Conservation (phyloP, 1,284 basidiomycete species). For the Cystobasidium pallidum region DNA sequence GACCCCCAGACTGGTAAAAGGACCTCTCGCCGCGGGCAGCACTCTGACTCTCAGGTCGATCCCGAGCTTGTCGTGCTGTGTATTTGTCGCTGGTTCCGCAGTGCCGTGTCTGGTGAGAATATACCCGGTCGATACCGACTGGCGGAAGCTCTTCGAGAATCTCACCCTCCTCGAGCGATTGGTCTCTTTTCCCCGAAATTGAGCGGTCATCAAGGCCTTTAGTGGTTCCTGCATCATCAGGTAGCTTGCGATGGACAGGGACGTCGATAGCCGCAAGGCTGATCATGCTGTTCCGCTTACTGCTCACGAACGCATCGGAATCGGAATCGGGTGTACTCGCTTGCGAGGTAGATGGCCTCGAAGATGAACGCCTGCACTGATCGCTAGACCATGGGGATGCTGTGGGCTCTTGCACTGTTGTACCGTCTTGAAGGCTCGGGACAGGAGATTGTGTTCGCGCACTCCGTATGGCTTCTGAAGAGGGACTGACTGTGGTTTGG, state of each 20-base stretch:
- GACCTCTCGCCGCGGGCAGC: too few species aligned
- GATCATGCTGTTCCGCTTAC: constrained; percentile 42
- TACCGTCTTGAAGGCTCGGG: background rate
- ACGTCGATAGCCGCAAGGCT: background rate
- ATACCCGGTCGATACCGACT: background rate
- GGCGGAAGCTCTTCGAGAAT: constrained; percentile 25
- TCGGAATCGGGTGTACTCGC: background rate
- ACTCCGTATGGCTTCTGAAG: background rate
- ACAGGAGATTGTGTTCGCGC: background rate
- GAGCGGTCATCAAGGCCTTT: background rate
- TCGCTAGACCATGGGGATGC: background rate
- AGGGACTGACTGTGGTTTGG: background rate
- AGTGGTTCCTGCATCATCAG: background rate
- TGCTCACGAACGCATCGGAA: constrained; percentile 26
- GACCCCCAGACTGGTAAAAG: too few species aligned
- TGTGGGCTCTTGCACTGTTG: background rate
- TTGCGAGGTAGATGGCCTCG: background rate
- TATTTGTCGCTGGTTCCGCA: background rate
- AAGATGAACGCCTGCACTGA: background rate
- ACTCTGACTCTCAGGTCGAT: too few species aligned
- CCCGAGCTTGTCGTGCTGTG: background rate
- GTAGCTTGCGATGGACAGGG: background rate
- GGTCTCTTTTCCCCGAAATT: background rate
- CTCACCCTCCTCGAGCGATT: constrained; percentile 39
- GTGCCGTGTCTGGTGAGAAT: background rate